Base-by-base conservation (phyloP, 208 protist species). In the Trypanosoma grayi region DNA sequence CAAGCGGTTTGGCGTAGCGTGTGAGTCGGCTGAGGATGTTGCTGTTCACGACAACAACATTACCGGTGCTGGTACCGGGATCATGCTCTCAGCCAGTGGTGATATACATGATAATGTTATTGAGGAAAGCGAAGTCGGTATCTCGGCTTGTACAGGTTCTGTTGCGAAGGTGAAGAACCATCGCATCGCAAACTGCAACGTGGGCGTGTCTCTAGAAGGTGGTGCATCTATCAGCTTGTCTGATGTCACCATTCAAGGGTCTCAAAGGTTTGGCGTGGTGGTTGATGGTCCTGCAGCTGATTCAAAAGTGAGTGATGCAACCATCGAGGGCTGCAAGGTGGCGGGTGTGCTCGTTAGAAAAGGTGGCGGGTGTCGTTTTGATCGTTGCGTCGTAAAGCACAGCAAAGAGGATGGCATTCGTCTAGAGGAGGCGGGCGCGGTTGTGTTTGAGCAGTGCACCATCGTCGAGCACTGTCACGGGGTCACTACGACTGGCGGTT, bases 261-360 rank as follows among this genome's bases (percentile, higher is more conserved):
- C 66, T 22, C 41, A 61, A 28, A 37, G 68, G 33, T 67, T 59
- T 41, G 74, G 74, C 45, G 43, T 80, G 7, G 18, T 68, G 10
- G 68, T 80, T 33, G 43, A 37, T 4, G 74, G 74, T 16, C 46
- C 53, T 14, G 48, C 60, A 14, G 14, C 62, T 14, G 31, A 33
- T 30, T 61, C 63, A 13, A 60, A 31, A 14, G 7, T 80, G 9
- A 28, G 37, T 37, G 11, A 64, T 24, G 33, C 48, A 20, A 55
- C 37, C 16, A 45, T 80, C 18, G 57, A 66, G 27, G 37, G 63
- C n/a, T 66, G 41, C 27, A 52, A 36, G 13, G 54, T 52, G 25
- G 53, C 57, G 11, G 74, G 74, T 31, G 52, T 80, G 2, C 8
- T 66, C 45, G 55, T 80, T n/a, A 48, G 27, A 13, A 30, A 46